phyloP scores from a whole-genome alignment of 176 grass and related monocot species.

The Triticum timopheevii region DNA sequence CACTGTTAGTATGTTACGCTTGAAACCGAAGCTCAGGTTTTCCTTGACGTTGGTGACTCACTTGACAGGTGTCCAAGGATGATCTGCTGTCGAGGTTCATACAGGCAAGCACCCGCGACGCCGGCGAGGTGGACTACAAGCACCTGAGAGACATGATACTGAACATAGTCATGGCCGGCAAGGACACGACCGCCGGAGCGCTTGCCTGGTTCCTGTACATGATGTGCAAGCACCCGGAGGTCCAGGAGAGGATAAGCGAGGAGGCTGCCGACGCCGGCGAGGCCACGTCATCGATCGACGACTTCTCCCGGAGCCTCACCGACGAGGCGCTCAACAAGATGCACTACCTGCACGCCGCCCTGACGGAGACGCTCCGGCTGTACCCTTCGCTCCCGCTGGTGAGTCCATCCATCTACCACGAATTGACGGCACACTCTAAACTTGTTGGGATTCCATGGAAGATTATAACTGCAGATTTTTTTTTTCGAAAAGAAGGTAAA shows the following conservation, averaged over 20 bases:
- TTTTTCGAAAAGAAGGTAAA: too few relatives aligned
- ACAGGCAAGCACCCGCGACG: not conserved
- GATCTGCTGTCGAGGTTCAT: constrained; percentile 60
- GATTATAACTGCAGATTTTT: not conserved
- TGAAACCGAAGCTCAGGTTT: not conserved
- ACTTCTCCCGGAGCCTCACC: too few relatives aligned
- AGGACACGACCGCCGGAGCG: too few relatives aligned
- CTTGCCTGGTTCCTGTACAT: too few relatives aligned
- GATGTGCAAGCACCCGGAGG: too few relatives aligned
- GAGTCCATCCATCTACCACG: not conserved
- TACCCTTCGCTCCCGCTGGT: constrained; percentile 62
- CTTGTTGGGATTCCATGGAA: not conserved
- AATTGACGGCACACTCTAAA: not conserved
- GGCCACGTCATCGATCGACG: too few relatives aligned
- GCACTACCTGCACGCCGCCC: constrained; percentile 58
- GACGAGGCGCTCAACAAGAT: constrained; percentile 36
- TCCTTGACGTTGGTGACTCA: not conserved
- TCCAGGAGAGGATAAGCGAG: too few relatives aligned
- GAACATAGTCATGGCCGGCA: too few relatives aligned
- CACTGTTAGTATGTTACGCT: not conserved
- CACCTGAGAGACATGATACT: too few relatives aligned
- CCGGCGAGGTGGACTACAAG: not conserved
- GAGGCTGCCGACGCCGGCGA: too few relatives aligned
- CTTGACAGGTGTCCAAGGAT: constrained; percentile 14
- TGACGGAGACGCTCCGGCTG: constrained; percentile 60